phyloP scores from a whole-genome alignment of 2,329 filamentous ascomycete genomes.

The Colletotrichum melonis region DNA sequence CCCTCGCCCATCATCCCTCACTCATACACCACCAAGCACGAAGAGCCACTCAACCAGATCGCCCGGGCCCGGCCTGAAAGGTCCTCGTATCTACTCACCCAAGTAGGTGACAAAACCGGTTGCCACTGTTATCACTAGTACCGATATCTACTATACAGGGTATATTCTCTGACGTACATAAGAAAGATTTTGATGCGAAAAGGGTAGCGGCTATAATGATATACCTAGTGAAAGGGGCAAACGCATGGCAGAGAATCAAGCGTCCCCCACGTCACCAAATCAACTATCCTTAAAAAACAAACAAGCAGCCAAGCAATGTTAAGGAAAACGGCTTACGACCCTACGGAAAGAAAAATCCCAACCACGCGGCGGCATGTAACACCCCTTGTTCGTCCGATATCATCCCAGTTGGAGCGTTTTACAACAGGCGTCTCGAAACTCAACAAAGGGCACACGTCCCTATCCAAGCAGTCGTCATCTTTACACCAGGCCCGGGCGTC shows the following conservation, averaged over 20 bases:
- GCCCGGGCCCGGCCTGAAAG: not conserved
- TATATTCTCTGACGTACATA: too few relatives aligned
- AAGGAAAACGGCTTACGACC: not conserved
- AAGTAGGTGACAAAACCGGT: too few relatives aligned
- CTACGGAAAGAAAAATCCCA: not conserved
- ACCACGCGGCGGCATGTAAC: not conserved
- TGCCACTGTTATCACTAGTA: too few relatives aligned
- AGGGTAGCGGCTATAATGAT: too few relatives aligned
- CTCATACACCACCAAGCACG: not conserved
- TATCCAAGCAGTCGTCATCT: not conserved
- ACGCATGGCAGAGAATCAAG: too few relatives aligned
- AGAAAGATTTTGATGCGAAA: too few relatives aligned
- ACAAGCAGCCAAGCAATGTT: not conserved
- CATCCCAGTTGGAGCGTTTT: slow-evolving; percentile 20
- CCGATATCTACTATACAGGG: too few relatives aligned
- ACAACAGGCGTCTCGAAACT: slow-evolving; percentile 19
- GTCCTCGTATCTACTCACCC: not conserved
- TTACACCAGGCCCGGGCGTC: not conserved
- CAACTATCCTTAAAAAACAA: too few relatives aligned
- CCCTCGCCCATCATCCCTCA: not conserved
- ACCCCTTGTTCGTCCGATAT: not conserved
- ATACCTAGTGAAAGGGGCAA: too few relatives aligned
- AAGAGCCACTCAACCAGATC: not conserved
- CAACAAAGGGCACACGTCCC: not conserved
- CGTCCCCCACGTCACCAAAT: too few relatives aligned